Base-by-base conservation (phyloP, 495 filamentous ascomycete genomes). In the Neurospora sp. region DNA sequence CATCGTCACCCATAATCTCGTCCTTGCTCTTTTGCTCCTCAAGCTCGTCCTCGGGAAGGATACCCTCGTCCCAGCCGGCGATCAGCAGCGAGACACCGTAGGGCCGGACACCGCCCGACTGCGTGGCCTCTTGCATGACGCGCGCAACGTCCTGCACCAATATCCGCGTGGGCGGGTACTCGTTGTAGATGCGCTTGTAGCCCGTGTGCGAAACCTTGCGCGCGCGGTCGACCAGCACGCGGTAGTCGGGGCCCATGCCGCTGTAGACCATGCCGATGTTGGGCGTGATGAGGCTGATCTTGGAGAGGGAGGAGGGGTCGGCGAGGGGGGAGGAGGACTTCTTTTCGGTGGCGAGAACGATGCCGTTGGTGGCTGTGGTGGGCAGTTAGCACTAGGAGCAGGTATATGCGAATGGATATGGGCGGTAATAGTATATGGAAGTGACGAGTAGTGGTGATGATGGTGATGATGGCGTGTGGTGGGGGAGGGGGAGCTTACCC, bases 181-280 rank as follows among this genome's bases (percentile, higher is more conserved):
- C 96, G 84, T 99, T 99, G 87, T 99, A 99, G 83, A 99, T 92
- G 82, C 96, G 94, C 88, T 99, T 99, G 90, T 98, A 99, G 82
- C 91, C 91, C 69, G 96, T 97, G 85, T 99, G 96, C n/a, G 93
- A 96, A 73, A 98, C 96, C 84, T 98, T 98, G 76, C 96, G 94
- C 74, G 96, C 96, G 82, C 93, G 94, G 86, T 99, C 96, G 73
- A 97, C 96, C 66, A 99, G 89, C 62, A 98, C 93, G 78, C 96
- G 90, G 86, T 98, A 99, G 84, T 99, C 96, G 70, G 96, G 96
- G 21, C 96, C 94, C 96, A 99, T 99, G 81, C 96, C 96, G 31
- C 92, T 92, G 85, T 99, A 99, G 79, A 99, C 96, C 96, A 98
- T 98, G 82, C 96, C 96, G 85, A 98, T 98, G 88, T 99, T 94